These are phyloP conservation scores for Russula sp. DNA, from an alignment of 768 basidiomycete species.

Conservation along the genomic window DNA sequence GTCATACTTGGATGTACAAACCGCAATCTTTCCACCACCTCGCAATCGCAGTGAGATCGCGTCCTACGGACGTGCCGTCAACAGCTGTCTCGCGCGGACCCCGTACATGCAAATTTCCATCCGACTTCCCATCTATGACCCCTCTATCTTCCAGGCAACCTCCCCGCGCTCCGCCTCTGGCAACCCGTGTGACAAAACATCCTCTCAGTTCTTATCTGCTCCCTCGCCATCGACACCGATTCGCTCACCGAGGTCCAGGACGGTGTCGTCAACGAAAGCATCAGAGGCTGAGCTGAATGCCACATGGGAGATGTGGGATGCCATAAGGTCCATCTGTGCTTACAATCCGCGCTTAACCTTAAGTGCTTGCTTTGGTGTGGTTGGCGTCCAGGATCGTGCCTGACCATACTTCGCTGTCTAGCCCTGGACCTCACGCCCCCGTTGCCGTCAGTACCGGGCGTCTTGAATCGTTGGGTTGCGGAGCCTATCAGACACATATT, in stretches of 20 bases:
- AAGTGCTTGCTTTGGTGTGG: slow-evolving; percentile 46
- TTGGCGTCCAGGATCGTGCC: slow-evolving; percentile 15
- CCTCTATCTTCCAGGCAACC: slow-evolving; percentile 52
- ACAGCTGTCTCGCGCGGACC: slow-evolving; percentile 64
- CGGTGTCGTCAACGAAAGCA: slow-evolving; percentile 37
- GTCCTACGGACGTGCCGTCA: slow-evolving; percentile 91
- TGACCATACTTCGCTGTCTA: slow-evolving; percentile 39
- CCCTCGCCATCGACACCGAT: slow-evolving; percentile 28
- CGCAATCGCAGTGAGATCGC: slow-evolving; percentile 78
- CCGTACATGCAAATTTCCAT: slow-evolving; percentile 80
- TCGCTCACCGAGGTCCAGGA: slow-evolving; percentile 33
- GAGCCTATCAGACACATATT: slow-evolving; percentile 90
- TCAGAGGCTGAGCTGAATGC: slow-evolving; percentile 60
- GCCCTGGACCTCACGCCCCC: slow-evolving; percentile 91
- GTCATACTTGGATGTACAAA: slow-evolving; percentile 83
- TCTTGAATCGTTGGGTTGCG: slow-evolving; percentile 85
- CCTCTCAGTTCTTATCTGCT: slow-evolving; percentile 25
- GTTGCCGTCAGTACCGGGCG: slow-evolving; percentile 70
- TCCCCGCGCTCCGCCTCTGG: slow-evolving; percentile 24
- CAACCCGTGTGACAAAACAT: not conserved
- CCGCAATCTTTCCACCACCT: slow-evolving; percentile 86
- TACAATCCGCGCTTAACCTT: slow-evolving; percentile 72
- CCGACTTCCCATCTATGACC: slow-evolving; percentile 79
- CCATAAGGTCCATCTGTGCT: slow-evolving; percentile 84
- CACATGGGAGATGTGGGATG: slow-evolving; percentile 99